Evolutionary conservation across 257 asterid genomes (phyloP).

Genomic region (Solanum virginianum): DNA sequence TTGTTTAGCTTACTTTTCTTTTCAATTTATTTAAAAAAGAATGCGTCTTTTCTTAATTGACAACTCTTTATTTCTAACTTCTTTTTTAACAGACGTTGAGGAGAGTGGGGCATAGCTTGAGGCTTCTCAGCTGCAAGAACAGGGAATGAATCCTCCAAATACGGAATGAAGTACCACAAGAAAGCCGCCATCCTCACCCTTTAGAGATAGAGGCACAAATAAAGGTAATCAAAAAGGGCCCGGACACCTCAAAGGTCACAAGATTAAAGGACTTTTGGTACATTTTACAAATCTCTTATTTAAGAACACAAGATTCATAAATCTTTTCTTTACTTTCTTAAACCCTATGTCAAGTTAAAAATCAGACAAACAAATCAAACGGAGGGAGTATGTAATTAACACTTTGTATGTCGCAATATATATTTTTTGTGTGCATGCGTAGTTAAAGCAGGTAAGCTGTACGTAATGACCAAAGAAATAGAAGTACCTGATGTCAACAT

Average conservation of each 20-base stretch:
- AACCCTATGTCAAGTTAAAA: neutral
- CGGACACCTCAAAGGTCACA: neutral
- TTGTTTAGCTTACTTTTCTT: neutral
- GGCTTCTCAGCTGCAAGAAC: neutral
- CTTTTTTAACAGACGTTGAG: neutral
- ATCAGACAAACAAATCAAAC: neutral
- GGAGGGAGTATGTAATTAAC: neutral
- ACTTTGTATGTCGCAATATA: neutral
- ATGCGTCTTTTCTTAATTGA: neutral
- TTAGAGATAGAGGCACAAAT: neutral
- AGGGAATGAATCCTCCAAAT: neutral
- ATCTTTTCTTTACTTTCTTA: neutral
- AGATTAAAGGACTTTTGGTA: neutral
- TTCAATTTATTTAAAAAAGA: neutral
- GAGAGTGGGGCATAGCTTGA: neutral
- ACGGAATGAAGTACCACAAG: neutral
- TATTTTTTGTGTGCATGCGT: neutral
- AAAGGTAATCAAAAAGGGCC: neutral
- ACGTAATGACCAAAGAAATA: neutral
- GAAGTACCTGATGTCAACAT: constrained; percentile 76
- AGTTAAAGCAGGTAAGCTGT: neutral
- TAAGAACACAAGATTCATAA: neutral
- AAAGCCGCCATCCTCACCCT: neutral
- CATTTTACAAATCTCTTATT: neutral
- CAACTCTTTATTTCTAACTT: neutral